Evolutionary conservation across 257 asterid genomes (phyloP).

Genomic region (Solanum tarapatanum): DNA sequence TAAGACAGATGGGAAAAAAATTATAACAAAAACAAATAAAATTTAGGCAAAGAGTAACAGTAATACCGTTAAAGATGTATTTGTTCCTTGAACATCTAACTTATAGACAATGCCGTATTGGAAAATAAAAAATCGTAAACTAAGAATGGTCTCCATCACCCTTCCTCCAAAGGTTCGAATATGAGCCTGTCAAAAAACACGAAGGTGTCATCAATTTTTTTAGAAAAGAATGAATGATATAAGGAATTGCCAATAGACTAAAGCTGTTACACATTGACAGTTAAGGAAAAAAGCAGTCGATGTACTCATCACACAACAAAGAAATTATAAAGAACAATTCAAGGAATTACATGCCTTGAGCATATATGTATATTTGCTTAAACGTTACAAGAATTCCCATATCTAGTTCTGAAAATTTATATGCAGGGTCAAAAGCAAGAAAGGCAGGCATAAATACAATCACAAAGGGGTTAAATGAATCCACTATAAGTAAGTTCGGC

Average conservation of each 20-base stretch:
- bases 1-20: not conserved
- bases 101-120: constrained; percentile 91
- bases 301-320: not conserved
- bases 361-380: not conserved
- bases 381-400: not conserved
- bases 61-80: constrained; percentile 75
- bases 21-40: not conserved
- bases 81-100: constrained; percentile 46
- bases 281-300: not conserved
- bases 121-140: constrained; percentile 86
- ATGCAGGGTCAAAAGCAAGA: not conserved
- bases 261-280: not conserved
- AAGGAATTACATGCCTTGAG: not conserved
- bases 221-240: not conserved
- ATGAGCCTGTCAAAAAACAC: constrained; percentile 66
- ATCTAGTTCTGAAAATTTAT: not conserved
- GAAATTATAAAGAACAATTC: not conserved
- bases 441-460: not conserved
- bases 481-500: not conserved
- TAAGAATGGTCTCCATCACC: constrained; percentile 81
- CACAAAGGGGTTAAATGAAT: not conserved
- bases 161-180: constrained; percentile 82
- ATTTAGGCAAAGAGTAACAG: not conserved
- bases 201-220: not conserved
- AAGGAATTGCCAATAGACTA: not conserved